A percentile compares a stretch with the other conserved stretches of the same genome.
These are phyloP conservation scores for Pyricularia grisea DNA, from an alignment of 2,329 filamentous ascomycete species.

Conservation along the genomic window DNA sequence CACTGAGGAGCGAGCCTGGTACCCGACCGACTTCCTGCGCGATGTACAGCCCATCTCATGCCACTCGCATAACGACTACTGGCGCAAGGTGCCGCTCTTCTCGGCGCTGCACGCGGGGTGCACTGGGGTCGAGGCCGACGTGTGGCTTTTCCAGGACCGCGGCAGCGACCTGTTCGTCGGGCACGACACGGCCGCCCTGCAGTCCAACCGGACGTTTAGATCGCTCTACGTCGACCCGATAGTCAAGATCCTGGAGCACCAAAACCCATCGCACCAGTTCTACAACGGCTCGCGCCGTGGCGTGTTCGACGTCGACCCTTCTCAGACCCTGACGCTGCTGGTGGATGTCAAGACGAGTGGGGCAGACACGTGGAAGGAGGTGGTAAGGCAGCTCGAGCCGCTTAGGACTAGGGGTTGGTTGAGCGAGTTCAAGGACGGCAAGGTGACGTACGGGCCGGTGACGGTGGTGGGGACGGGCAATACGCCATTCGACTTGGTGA, in stretches of 20 bases:
- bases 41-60: slow-evolving; percentile 20
- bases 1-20: slow-evolving; percentile 30
- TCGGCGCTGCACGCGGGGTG: slow-evolving; percentile 51
- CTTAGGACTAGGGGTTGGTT: slow-evolving; percentile 51
- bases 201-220: slow-evolving; percentile 45
- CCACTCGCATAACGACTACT: slow-evolving; percentile 65
- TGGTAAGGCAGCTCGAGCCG: slow-evolving; percentile 46
- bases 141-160: slow-evolving; percentile 45
- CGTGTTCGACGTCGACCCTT: slow-evolving; percentile 43
- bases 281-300: slow-evolving; percentile 37
- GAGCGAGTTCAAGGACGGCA: slow-evolving; percentile 38
- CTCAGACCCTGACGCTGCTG: slow-evolving; percentile 49
- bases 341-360: slow-evolving; percentile 60
- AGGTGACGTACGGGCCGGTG: slow-evolving; percentile 44
- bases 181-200: slow-evolving; percentile 47
- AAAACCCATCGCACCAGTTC: slow-evolving; percentile 37
- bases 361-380: slow-evolving; percentile 38
- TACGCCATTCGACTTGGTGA: slow-evolving; percentile 46
- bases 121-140: slow-evolving; percentile 57
- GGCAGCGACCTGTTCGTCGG: slow-evolving; percentile 46
- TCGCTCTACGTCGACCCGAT: slow-evolving; percentile 58
- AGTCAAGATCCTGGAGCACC: slow-evolving; percentile 41
- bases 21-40: slow-evolving; percentile 40
- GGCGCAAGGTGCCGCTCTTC: slow-evolving; percentile 53
- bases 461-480: slow-evolving; percentile 63